Evolutionary conservation across 306 rosid genomes (phyloP).

Genomic region (Acacia melanoxylon): DNA sequence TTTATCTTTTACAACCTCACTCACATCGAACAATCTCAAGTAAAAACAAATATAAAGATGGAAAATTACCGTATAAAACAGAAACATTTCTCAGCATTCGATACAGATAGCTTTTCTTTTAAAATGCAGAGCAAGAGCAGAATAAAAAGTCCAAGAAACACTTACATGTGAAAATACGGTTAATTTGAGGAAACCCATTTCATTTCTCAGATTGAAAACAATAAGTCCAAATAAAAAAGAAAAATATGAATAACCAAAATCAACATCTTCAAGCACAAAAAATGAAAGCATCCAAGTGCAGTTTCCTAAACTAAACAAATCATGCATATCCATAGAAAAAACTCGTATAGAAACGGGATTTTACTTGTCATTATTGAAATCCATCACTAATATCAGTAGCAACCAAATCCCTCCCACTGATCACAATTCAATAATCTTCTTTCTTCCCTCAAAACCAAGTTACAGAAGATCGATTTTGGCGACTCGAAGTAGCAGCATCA

Average conservation of each 20-base stretch:
- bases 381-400: conserved; percentile 48
- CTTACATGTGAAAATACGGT: background rate
- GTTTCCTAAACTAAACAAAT: conserved; percentile 13
- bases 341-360: conserved; percentile 18
- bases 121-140: conserved; percentile 7
- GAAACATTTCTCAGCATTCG: conserved; percentile 5
- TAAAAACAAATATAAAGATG: conserved; percentile 24
- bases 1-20: conserved; percentile 13
- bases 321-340: conserved; percentile 14
- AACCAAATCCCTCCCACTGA: conserved; percentile 33
- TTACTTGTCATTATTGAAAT: conserved; percentile 60
- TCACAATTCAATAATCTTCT: conserved; percentile 9
- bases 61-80: conserved; percentile 17
- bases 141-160: background rate
- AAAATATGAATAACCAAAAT: background rate
- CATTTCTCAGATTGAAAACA: background rate
- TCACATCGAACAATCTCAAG: conserved; percentile 23
- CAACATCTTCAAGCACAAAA: conserved; percentile 35
- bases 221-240: background rate
- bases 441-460: conserved; percentile 45
- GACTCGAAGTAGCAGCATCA: background rate
- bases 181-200: conserved; percentile 1
- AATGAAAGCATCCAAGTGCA: conserved; percentile 11
- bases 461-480: conserved; percentile 37
- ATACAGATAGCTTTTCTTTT: background rate